Percentiles rank a stretch among this genome's conserved stretches.
Evolutionary conservation across 495 filamentous ascomycete species (phyloP).

Genomic region (Penicillium cosmopolitanum): DNA sequence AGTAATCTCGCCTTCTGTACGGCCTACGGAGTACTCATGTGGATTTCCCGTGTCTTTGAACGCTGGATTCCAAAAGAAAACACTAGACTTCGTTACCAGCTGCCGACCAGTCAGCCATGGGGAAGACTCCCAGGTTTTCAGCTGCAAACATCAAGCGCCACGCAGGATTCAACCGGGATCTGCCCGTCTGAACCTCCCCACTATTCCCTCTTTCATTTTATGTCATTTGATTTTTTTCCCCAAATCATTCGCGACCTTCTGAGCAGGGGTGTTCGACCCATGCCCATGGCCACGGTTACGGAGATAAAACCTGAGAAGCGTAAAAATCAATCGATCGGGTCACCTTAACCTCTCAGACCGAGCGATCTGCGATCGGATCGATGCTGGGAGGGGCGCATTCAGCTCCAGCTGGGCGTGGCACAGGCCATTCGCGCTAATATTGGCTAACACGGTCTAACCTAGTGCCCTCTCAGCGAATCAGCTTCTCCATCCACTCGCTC

Average conservation of each 20-base stretch:
- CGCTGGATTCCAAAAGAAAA: constrained; percentile 2
- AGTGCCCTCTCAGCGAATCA: constrained; percentile 20
- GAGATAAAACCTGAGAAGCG: constrained; percentile 10
- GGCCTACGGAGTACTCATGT: neutral
- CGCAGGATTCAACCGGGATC: constrained; percentile 16
- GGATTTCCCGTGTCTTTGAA: constrained; percentile 2
- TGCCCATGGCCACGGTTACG: constrained; percentile 16
- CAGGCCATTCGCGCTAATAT: constrained; percentile 23
- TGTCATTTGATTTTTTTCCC: neutral
- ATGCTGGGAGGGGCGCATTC: constrained; percentile 5
- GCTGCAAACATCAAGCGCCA: constrained; percentile 40
- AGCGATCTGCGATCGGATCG: constrained; percentile 13
- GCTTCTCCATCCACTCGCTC: constrained; percentile 7
- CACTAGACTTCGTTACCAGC: constrained; percentile 13
- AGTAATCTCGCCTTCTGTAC: neutral
- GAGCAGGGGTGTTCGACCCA: constrained; percentile 11
- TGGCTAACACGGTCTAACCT: neutral
- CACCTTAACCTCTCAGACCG: neutral
- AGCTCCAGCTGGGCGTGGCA: constrained; percentile 20
- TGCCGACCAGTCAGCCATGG: constrained; percentile 23
- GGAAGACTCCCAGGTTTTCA: constrained; percentile 28
- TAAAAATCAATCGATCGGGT: constrained; percentile 13
- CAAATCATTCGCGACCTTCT: neutral
- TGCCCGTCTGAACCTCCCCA: constrained; percentile 8
- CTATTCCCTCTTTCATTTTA: neutral